phyloP scores from a whole-genome alignment of 1,284 basidiomycete genomes.

The Apiotrichum akiyoshidainum region DNA sequence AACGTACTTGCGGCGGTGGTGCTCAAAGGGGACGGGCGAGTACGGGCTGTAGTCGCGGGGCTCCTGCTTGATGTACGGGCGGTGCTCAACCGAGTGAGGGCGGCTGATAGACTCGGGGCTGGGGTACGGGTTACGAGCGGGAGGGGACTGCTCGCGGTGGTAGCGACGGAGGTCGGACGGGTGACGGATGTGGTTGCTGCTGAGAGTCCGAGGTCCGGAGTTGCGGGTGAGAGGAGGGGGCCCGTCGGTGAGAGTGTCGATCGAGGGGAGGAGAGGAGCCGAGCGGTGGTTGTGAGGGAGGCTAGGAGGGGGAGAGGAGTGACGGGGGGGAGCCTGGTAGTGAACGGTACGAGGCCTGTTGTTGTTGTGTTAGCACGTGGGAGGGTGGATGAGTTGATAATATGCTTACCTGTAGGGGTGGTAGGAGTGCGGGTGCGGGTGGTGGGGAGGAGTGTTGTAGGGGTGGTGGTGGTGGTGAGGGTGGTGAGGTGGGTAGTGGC shows the following conservation, averaged over 20 bases:
- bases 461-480: neutral
- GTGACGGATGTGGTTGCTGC: neutral
- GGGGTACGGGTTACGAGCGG: neutral
- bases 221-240: neutral
- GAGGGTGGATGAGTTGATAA: constrained; percentile 7
- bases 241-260: neutral
- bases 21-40: neutral
- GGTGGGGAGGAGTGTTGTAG: neutral
- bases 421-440: constrained; percentile 5
- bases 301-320: neutral
- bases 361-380: neutral
- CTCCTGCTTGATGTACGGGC: constrained; percentile 6
- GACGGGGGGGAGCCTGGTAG: constrained; percentile 2
- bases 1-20: constrained; percentile 3
- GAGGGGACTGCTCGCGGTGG: neutral
- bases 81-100: neutral
- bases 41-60: constrained; percentile 8
- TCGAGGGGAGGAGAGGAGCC: constrained; percentile 7
- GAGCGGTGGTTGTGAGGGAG: neutral
- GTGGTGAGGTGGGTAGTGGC: constrained; percentile 1
- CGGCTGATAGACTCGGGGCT: constrained; percentile 1
- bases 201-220: neutral
- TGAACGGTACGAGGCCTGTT: neutral
- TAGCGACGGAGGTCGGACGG: neutral
- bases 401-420: constrained; percentile 9